These are phyloP conservation scores for Lactarius vividus DNA, from an alignment of 768 basidiomycete species.

Conservation along the genomic window DNA sequence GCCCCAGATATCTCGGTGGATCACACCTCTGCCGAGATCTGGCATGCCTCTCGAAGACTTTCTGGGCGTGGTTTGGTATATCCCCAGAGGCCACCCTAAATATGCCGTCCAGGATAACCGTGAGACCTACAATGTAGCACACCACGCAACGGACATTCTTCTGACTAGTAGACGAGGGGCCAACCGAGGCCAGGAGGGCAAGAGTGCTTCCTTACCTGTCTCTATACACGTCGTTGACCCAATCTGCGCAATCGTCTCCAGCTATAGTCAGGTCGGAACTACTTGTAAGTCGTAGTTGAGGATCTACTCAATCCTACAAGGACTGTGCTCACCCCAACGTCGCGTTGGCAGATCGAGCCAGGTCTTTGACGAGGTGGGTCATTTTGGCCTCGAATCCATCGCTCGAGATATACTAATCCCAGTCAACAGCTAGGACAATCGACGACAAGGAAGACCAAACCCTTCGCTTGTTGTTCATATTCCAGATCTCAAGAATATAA, in stretches of 20 bases:
- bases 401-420: constrained; percentile 11
- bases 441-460: background rate
- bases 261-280: background rate
- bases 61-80: background rate
- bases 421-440: background rate
- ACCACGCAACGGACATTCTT: constrained; percentile 9
- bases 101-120: background rate
- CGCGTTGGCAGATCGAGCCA: background rate
- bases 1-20: background rate
- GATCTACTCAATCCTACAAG: background rate
- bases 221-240: background rate
- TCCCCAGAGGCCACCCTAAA: background rate
- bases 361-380: constrained; percentile 1
- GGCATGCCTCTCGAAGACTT: background rate
- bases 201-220: background rate
- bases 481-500: constrained; percentile 13
- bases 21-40: background rate
- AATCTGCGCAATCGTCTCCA: background rate
- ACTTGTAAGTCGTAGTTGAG: background rate
- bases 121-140: constrained; percentile 19
- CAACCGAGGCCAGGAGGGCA: background rate
- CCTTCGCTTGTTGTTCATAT: background rate
- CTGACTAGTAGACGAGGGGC: background rate
- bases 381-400: background rate
- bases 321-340: background rate